Conservation (phyloP, 306 rosid genomes). For the Vicia sativa region DNA sequence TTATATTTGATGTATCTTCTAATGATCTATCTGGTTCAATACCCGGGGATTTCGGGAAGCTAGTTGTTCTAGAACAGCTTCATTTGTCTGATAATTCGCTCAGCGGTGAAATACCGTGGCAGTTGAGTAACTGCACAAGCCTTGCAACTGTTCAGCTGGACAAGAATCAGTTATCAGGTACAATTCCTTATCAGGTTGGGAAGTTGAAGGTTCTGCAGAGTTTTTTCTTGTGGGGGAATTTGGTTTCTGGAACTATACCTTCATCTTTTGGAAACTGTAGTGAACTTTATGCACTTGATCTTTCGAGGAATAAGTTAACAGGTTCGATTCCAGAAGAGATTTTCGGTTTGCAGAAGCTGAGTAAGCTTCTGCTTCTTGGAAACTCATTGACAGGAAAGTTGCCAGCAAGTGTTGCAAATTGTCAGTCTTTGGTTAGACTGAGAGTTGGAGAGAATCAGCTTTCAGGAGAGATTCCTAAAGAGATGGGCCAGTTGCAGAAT, state of each 20-base stretch:
- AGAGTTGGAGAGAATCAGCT: slow-evolving; percentile 95
- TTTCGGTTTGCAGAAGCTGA: slow-evolving; percentile 84
- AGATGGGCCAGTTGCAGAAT: slow-evolving; percentile 81
- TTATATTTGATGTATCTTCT: slow-evolving; percentile 76
- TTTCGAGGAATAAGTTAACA: slow-evolving; percentile 88
- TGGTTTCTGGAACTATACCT: slow-evolving; percentile 83
- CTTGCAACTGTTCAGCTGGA: slow-evolving; percentile 90
- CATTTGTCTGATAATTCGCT: slow-evolving; percentile 87
- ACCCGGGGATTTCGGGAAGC: slow-evolving; percentile 82
- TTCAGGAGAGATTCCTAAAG: slow-evolving; percentile 83
- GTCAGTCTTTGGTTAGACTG: slow-evolving; percentile 80
- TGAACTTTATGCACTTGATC: slow-evolving; percentile 91
- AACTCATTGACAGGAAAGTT: slow-evolving; percentile 78
- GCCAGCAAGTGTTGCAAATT: slow-evolving; percentile 68
- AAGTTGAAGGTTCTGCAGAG: slow-evolving; percentile 67
- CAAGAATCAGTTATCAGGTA: slow-evolving; percentile 87
- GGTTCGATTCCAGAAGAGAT: slow-evolving; percentile 92
- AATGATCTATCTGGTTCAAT: slow-evolving; percentile 76
- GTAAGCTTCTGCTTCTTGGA: slow-evolving; percentile 94
- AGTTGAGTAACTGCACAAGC: slow-evolving; percentile 88
- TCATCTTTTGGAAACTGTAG: slow-evolving; percentile 87
- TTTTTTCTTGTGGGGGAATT: slow-evolving; percentile 93
- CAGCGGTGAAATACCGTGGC: slow-evolving; percentile 70
- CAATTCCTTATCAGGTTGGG: slow-evolving; percentile 82
- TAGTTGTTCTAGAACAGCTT: slow-evolving; percentile 77